Evolutionary conservation across 768 basidiomycete species (phyloP), one percentile per base, ranked within the genome.

Genomic region (Amanita pseudoporphyria): DNA sequence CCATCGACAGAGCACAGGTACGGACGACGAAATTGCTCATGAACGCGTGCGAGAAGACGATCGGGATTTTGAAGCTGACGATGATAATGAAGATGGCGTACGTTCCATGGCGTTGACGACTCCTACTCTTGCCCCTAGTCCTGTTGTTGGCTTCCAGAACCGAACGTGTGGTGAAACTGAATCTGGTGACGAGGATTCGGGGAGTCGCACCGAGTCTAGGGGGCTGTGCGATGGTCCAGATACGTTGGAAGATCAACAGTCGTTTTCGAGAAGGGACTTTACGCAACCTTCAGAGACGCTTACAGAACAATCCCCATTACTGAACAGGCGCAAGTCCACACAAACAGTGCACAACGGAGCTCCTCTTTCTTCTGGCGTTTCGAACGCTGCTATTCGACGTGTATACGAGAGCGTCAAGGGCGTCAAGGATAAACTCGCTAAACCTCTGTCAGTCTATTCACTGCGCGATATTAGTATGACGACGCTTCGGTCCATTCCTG

Each of bases 401-500:
- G 37, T 52, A 7, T 32, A 31, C 26, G 24, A 16, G 3, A 26
- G 35, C 6, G 33, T 28, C 9, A 38, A 16, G 6, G 42, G 10
- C 6, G 21, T 42, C 39, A 49, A 24, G 38, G 48, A 42, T 22
- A 33, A 31, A 19, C 7, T 49, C 9, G 13, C 26, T 7, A 49
- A 41, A 13, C 3, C 39, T 7, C 13, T 42, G 10, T 35, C 31
- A 6, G 10, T 42, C 26, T 21, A 41, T 9, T 16, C 48, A 14
- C 40, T 13, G 33, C 58, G 59, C 49, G 55, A 58, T 46, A 60
- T 58, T 44, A 60, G 53, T 10, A 55, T 49, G 42, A 63, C 62
- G 14, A 71, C 68, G 0, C 52, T 76, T 4, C 65, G 60, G 43
- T 72, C 81, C 0, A 57, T 94, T n/a, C 93, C 94, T 1, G 87